These are phyloP conservation scores for Athelia sp. DNA, from an alignment of 1,284 basidiomycete genomes.

Conservation along the genomic window DNA sequence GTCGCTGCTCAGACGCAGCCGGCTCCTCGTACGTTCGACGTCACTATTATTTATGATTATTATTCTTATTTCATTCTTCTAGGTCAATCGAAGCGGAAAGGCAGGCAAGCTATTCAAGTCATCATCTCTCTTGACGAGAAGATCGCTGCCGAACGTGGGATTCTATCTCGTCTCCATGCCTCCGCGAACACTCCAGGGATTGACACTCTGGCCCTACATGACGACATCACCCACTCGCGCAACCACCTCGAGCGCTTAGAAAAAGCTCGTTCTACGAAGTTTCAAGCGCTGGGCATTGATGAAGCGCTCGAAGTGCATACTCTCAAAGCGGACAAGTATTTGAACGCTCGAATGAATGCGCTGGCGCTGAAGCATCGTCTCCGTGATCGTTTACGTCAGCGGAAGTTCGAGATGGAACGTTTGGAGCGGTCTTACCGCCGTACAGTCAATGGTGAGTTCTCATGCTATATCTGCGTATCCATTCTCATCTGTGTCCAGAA, in stretches of 20 bases:
- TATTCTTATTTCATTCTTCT: background rate
- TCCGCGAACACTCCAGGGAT: too few species aligned
- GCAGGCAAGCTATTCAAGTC: too few species aligned
- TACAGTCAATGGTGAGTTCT: constrained; percentile 6
- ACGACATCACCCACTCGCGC: too few species aligned
- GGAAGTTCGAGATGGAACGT: constrained; percentile 8
- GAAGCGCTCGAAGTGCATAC: constrained; percentile 2
- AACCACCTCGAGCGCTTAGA: too few species aligned
- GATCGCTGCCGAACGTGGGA: too few species aligned
- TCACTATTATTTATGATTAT: background rate
- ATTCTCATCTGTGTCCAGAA: background rate
- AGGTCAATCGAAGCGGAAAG: constrained; percentile 6
- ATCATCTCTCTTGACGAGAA: too few species aligned
- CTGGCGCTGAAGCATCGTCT: constrained; percentile 8
- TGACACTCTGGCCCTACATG: too few species aligned
- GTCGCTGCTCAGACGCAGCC: constrained; percentile 2
- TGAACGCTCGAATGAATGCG: constrained; percentile 7
- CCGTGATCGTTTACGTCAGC: constrained; percentile 1
- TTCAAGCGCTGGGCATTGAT: constrained; percentile 3
- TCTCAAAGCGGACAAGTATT: constrained; percentile 4
- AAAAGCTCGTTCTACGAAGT: background rate
- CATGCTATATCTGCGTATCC: background rate
- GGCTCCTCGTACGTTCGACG: background rate
- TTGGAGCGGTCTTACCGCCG: constrained; percentile 3
- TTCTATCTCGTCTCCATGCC: too few species aligned